Evolutionary conservation across 768 basidiomycete genomes (phyloP).

Genomic region (Fomitopsis serialis): DNA sequence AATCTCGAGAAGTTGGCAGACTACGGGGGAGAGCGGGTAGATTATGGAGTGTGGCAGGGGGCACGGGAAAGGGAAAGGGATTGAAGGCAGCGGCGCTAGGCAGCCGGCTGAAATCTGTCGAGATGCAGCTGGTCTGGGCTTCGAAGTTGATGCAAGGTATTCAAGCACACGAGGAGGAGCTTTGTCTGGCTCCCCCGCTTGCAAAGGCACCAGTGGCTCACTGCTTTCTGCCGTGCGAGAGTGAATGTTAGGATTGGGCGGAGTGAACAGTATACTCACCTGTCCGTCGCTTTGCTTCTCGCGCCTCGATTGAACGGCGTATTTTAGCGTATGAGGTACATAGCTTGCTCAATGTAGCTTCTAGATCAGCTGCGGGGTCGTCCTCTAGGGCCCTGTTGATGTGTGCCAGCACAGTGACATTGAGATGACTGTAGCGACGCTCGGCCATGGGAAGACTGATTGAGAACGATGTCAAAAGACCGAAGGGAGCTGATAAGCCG

Average conservation of each 20-base stretch:
- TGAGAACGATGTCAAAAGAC: no score
- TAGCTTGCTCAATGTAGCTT: neutral
- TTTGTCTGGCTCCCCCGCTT: neutral
- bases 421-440: no score
- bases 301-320: neutral
- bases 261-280: neutral
- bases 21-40: neutral
- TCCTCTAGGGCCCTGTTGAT: neutral
- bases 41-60: neutral
- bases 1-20: neutral
- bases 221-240: no score
- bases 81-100: neutral
- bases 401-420: no score
- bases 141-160: no score
- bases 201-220: neutral
- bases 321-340: neutral
- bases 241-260: neutral
- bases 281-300: neutral
- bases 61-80: neutral
- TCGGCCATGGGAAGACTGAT: no score
- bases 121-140: no score
- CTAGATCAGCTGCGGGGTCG: conserved; percentile 1
- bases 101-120: neutral
- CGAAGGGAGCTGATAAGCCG: no score
- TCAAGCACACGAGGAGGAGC: no score